Evolutionary conservation across 176 grass and related monocot species (phyloP).

Genomic region (Eleusine coracana): DNA sequence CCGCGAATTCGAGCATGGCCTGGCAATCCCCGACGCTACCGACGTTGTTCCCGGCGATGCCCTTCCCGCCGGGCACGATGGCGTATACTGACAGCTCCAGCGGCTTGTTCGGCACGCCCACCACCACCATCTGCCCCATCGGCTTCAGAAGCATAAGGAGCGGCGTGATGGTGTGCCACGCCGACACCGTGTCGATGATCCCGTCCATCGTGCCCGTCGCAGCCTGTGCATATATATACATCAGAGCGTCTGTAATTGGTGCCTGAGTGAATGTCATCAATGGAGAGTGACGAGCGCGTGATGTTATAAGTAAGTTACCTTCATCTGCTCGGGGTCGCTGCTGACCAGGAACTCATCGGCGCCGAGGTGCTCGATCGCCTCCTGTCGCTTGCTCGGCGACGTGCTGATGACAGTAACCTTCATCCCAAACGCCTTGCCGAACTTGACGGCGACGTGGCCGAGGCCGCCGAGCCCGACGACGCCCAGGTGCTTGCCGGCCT

Average conservation of each 20-base stretch:
- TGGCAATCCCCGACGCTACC: slow-evolving; percentile 65
- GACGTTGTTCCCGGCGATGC: slow-evolving; percentile 53
- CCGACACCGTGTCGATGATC: slow-evolving; percentile 73
- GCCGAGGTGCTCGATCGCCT: slow-evolving; percentile 58
- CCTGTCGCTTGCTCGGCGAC: slow-evolving; percentile 51
- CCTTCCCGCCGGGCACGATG: slow-evolving; percentile 61
- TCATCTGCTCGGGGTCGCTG: slow-evolving; percentile 55
- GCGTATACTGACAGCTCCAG: slow-evolving; percentile 62
- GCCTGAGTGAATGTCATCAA: not conserved
- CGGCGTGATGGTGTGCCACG: slow-evolving; percentile 56
- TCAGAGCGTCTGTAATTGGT: too few species aligned
- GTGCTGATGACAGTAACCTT: slow-evolving; percentile 74
- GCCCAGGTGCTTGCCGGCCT: slow-evolving; percentile 65
- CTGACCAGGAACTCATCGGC: slow-evolving; percentile 72
- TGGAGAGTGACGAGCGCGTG: not conserved
- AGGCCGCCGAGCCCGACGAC: slow-evolving; percentile 72
- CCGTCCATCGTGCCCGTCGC: slow-evolving; percentile 64
- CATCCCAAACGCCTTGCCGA: slow-evolving; percentile 76
- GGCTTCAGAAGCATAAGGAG: slow-evolving; percentile 57
- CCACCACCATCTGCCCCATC: slow-evolving; percentile 59
- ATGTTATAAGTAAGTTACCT: slow-evolving; percentile 6
- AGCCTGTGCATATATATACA: not conserved
- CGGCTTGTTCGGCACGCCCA: slow-evolving; percentile 61
- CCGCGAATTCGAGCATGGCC: slow-evolving; percentile 69
- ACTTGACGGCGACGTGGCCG: slow-evolving; percentile 75